Conservation (phyloP, 2,329 filamentous ascomycete genomes). For the Fusarium xyrophilum region DNA sequence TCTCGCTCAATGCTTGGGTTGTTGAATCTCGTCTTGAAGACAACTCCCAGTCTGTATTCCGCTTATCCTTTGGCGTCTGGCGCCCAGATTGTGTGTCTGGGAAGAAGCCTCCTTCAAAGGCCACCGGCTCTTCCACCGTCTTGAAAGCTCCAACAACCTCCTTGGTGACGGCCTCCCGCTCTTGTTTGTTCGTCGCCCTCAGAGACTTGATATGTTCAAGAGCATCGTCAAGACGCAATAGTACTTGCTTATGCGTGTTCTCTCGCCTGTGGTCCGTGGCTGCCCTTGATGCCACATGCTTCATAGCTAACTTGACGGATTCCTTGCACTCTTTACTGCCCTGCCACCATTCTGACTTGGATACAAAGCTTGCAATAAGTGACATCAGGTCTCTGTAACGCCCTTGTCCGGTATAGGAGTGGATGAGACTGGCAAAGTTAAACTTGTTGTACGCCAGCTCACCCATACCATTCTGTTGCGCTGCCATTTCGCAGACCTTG, state of each 20-base stretch:
- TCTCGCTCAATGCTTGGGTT: neutral
- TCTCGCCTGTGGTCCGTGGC: constrained; percentile 7
- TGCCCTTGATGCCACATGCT: constrained; percentile 42
- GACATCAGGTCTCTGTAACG: constrained; percentile 43
- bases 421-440: constrained; percentile 50
- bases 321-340: constrained; percentile 48
- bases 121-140: constrained; percentile 15
- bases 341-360: constrained; percentile 47
- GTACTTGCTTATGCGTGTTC: constrained; percentile 36
- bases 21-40: constrained; percentile 4
- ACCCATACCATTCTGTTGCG: constrained; percentile 47
- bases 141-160: constrained; percentile 34
- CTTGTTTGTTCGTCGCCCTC: constrained; percentile 27
- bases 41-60: constrained; percentile 12
- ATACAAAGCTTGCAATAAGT: constrained; percentile 44
- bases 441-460: constrained; percentile 47
- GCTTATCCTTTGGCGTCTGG: constrained; percentile 15
- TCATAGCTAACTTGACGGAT: constrained; percentile 50
- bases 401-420: constrained; percentile 44
- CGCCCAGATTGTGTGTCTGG: constrained; percentile 8
- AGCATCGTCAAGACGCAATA: constrained; percentile 32
- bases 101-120: constrained; percentile 21
- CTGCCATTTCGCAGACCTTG: constrained; percentile 47
- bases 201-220: constrained; percentile 37
- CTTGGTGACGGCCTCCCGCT: constrained; percentile 26